phyloP scores from a whole-genome alignment of 2,329 filamentous ascomycete species.

The Gnomoniopsis smithogilvyi region DNA sequence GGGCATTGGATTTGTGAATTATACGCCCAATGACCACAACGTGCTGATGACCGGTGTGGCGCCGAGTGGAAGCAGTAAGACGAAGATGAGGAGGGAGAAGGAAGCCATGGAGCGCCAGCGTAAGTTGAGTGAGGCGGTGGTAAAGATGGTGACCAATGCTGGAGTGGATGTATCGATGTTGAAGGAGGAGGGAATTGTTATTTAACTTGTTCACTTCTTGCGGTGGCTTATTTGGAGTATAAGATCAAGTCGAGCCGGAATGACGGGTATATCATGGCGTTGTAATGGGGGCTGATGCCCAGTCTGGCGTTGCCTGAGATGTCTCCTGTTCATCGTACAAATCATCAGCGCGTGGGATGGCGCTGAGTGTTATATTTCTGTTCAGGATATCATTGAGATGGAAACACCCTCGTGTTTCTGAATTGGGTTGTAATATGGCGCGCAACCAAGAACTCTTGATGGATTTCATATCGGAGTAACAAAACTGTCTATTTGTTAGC shows the following conservation, averaged over 20 bases:
- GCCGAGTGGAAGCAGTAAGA: constrained; percentile 87
- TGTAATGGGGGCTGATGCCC: neutral
- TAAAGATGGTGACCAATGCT: constrained; percentile 66
- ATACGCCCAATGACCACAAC: constrained; percentile 74
- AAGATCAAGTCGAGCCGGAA: too few relatives aligned
- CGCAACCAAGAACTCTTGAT: neutral
- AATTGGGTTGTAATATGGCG: neutral
- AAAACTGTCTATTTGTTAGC: neutral
- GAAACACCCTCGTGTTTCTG: neutral
- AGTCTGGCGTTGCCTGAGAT: too few relatives aligned
- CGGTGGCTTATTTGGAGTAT: neutral
- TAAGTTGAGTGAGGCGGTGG: constrained; percentile 64
- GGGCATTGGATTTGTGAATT: constrained; percentile 76
- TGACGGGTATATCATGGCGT: neutral
- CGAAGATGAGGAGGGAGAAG: constrained; percentile 86
- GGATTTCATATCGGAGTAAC: neutral
- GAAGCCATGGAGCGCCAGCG: constrained; percentile 78
- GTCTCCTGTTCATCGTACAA: neutral
- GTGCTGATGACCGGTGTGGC: constrained; percentile 87
- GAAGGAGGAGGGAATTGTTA: constrained; percentile 47
- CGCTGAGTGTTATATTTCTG: neutral
- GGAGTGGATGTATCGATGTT: constrained; percentile 63
- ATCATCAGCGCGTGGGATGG: neutral
- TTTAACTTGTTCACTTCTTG: constrained; percentile 25
- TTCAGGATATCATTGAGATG: neutral